Evolutionary conservation across 192 early-diverging fungal species (phyloP).

Genomic region (Geranomyces variabilis): DNA sequence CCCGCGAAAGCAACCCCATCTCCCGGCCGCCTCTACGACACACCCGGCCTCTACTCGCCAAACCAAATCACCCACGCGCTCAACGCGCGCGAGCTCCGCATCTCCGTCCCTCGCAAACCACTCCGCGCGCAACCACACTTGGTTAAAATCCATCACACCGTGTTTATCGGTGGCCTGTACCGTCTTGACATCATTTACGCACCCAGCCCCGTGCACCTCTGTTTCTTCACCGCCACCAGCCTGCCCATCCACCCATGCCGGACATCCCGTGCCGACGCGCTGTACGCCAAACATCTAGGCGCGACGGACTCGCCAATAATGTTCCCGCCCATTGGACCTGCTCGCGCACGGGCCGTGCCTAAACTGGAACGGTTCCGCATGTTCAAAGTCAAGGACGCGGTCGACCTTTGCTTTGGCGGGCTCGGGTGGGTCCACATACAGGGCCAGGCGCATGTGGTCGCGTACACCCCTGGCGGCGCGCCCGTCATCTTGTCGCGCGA

Average conservation of each 20-base stretch:
- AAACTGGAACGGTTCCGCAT: neutral
- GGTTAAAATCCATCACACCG: neutral
- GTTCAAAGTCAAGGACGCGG: neutral
- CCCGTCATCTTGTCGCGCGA: neutral
- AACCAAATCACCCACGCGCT: conserved; percentile 30
- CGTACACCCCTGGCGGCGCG: neutral
- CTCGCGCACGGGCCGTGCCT: neutral
- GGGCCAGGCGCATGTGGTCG: neutral
- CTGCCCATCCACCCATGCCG: conserved; percentile 24
- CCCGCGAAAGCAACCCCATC: neutral
- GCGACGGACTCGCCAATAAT: neutral
- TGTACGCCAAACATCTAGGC: conserved; percentile 18
- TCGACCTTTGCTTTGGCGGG: conserved; percentile 17
- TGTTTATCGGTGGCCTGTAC: conserved; percentile 31
- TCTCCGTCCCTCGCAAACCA: neutral
- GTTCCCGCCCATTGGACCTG: conserved; percentile 14
- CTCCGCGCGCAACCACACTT: neutral
- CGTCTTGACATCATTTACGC: conserved; percentile 5
- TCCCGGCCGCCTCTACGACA: conserved; percentile 26
- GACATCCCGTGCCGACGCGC: conserved; percentile 6
- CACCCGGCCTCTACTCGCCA: conserved; percentile 24
- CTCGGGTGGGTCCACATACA: conserved; percentile 19
- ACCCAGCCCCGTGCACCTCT: neutral
- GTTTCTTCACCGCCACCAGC: conserved; percentile 1
- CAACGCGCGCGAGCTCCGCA: conserved; percentile 10